Conservation (phyloP, 2,329 filamentous ascomycete species). For the Pseudogymnoascus pannorum region DNA sequence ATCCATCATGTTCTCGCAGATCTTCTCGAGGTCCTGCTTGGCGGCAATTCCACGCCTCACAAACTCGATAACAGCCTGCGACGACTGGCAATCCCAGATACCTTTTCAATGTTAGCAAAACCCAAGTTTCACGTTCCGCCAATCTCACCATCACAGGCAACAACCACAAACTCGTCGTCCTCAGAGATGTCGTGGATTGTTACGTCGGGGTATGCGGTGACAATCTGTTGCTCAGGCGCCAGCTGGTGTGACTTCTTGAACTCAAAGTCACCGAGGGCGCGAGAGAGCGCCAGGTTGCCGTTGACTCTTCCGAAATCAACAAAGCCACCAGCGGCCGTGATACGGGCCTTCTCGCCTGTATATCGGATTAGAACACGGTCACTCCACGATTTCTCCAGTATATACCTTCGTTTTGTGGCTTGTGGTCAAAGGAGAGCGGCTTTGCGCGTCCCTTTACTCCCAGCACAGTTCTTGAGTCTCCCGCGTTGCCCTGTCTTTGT, state of each 20-base stretch:
- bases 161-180: slow-evolving; percentile 91
- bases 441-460: slow-evolving; percentile 97
- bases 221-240: slow-evolving; percentile 96
- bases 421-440: slow-evolving; percentile 97
- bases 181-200: slow-evolving; percentile 82
- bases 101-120: slow-evolving; percentile 46
- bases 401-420: slow-evolving; percentile 93
- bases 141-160: slow-evolving; percentile 80
- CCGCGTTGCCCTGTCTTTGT: slow-evolving; percentile 74
- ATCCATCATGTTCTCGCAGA: slow-evolving; percentile 99
- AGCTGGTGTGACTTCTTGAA: slow-evolving; percentile 99
- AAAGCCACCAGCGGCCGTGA: slow-evolving; percentile 91
- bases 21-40: slow-evolving; percentile 88
- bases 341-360: slow-evolving; percentile 87
- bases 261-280: slow-evolving; percentile 97
- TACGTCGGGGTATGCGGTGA: slow-evolving; percentile 93
- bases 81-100: slow-evolving; percentile 99
- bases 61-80: slow-evolving; percentile 94
- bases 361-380: slow-evolving; percentile 13
- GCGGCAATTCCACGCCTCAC: slow-evolving; percentile 92
- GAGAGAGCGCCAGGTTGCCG: slow-evolving; percentile 91
- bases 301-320: slow-evolving; percentile 98
- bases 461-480: slow-evolving; percentile 89
- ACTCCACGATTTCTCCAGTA: neutral
- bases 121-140: slow-evolving; percentile 7